Evolutionary conservation across 352 stramenopile genomes (phyloP), one percentile per base, ranked within the genome.

Genomic region (Globisporangium parvum): DNA sequence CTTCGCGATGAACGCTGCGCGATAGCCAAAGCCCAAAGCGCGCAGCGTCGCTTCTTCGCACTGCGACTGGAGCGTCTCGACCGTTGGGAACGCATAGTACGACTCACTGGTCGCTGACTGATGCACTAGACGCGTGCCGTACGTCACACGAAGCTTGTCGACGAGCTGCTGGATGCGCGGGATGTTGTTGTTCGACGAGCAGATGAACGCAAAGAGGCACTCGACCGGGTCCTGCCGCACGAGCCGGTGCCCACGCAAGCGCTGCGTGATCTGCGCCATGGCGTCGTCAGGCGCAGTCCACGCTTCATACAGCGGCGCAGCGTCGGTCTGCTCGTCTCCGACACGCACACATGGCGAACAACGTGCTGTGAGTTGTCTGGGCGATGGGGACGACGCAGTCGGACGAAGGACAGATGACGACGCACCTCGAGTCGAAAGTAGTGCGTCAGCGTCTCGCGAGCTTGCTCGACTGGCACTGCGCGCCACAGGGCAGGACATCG

Each of bases 141-240:
- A 99, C 21, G 71, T 77, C 39, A 67, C 56, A 49, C 94, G 75
- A 56, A 99, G 85, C 28, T 85, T 84, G 47, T 88, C 71, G 18
- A 99, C 67, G 85, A 99, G 98, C 33, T 91, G 79, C 39, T 87
- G 87, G 65, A 99, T 99, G 31, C 97, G 73, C 42, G 84, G 66
- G 69, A 99, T 99, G 70, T 99, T 98, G 77, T 99, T 99, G 76
- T 99, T 99, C 54, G 86, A 98, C 20, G 88, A 98, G 70, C 95
- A 99, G 47, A 99, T 98, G 75, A 99, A 99, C 35, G 88, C 96
- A 59, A 98, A 91, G 26, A 99, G 75, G 70, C 95, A 98, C 72
- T 99, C 96, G 26, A 96, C 76, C 3, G 95, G 95, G 65, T 98
- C 88, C 66, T 99, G 96, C 11, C 93, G 69, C 12, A 98, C 51